Base-by-base conservation (phyloP, 1,139 yeast genomes). In the Zygosaccharomyces sapae region DNA sequence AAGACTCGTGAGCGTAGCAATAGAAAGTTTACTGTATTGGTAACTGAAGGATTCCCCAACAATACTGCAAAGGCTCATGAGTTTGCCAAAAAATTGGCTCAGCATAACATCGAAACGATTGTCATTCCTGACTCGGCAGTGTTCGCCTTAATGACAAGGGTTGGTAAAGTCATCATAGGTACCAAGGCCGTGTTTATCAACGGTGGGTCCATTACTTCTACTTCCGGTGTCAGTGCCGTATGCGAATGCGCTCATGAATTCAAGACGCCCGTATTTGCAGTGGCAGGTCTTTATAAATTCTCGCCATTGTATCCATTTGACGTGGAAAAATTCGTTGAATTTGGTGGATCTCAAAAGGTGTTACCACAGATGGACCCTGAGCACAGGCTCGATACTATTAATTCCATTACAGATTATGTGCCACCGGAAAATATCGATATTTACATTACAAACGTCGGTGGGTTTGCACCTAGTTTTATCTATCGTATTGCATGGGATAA, bases 171-270 rank as follows among this genome's bases (percentile, higher is more conserved):
- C 24, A 80, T 92, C 52, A 79, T 94, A 52, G 97, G 97, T 19
- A 83, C 97, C 1, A 80, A 87, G 55, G 81, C 96, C 0, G 97
- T 94, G 6, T 85, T 88, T 65, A 96, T 96, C 47, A 92, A 94
- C 63, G 99, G 99, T 49, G 97, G 98, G 7, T 84, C 96, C 55
- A 79, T 89, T 49, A 81, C 96, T 2, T 80, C 86, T 19, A 81
- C 95, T 0, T 59, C 68, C 4, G 99, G 98, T 41, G 96, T 87
- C 30, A 88, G 96, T 20, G 78, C 87, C 47, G 96, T 89, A 7
- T 94, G 95, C 55, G 96, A 89, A 68, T 87, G 97, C 69, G 99
- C 99, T 10, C 87, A 86, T 62, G 96, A 87, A 63, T 90, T 87
- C 67, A 79, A 82, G 60, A 92, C 97, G 5, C 98, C 98, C 0